Evolutionary conservation across 2,329 filamentous ascomycete species (phyloP).

Genomic region (Penicillium sp.): DNA sequence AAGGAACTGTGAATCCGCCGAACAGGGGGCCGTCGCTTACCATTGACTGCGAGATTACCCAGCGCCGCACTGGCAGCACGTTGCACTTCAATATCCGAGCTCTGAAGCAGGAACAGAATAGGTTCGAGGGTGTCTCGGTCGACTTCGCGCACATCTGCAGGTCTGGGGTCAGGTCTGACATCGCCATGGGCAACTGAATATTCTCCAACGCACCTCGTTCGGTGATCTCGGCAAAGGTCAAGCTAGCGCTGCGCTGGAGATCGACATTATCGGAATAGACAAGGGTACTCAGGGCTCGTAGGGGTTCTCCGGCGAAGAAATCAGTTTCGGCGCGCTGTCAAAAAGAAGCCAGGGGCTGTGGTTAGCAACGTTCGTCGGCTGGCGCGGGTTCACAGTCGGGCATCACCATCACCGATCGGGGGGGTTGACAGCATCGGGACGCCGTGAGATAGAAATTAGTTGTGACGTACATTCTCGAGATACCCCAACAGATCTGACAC

Average conservation of each 20-base stretch:
- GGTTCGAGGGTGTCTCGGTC: constrained; percentile 93
- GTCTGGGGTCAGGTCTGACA: constrained; percentile 27
- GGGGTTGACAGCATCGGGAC: constrained; percentile 38
- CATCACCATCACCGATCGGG: constrained; percentile 7
- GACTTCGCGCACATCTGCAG: constrained; percentile 90
- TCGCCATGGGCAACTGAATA: constrained; percentile 7
- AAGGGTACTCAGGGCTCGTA: constrained; percentile 90
- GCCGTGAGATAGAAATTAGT: constrained; percentile 15
- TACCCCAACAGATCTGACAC: constrained; percentile 95
- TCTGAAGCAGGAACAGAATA: constrained; percentile 93
- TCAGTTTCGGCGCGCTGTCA: constrained; percentile 89
- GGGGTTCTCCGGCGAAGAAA: constrained; percentile 95
- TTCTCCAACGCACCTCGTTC: constrained; percentile 74
- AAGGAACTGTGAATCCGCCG: constrained; percentile 21
- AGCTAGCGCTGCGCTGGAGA: constrained; percentile 91
- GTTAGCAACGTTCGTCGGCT: constrained; percentile 26
- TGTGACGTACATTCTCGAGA: constrained; percentile 81
- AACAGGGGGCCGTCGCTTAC: constrained; percentile 55
- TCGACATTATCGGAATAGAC: constrained; percentile 99
- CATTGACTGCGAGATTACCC: constrained; percentile 95
- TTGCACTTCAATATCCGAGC: constrained; percentile 95
- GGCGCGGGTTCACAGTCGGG: background rate
- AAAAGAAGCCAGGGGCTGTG: constrained; percentile 6
- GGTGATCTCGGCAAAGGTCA: constrained; percentile 98
- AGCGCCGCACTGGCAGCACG: constrained; percentile 93